These are phyloP conservation scores for Cystobasidium tubakii DNA, from an alignment of 768 basidiomycete species.

Conservation along the genomic window DNA sequence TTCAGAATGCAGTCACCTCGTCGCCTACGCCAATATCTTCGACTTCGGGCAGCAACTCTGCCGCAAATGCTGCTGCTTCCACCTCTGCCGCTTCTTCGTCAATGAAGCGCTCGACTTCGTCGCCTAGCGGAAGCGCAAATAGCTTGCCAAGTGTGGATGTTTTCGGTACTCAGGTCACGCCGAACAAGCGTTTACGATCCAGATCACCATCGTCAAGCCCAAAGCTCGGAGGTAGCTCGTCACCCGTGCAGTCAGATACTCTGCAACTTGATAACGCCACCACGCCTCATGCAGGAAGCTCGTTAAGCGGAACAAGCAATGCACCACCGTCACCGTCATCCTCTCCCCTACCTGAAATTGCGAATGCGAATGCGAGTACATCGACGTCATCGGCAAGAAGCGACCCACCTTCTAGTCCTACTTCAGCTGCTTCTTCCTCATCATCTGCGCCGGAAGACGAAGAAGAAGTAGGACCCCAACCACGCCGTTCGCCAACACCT, in stretches of 20 bases:
- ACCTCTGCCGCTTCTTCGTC: not conserved
- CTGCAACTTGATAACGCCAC: not conserved
- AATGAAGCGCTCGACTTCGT: constrained; percentile 5
- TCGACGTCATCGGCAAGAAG: no score
- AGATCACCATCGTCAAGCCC: not conserved
- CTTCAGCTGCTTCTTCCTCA: not conserved
- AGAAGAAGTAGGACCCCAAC: not conserved
- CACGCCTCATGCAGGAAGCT: not conserved
- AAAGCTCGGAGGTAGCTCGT: not conserved
- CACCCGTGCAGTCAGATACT: not conserved
- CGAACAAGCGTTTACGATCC: not conserved
- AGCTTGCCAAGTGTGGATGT: not conserved
- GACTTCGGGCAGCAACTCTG: not conserved
- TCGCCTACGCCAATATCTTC: not conserved
- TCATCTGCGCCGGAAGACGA: not conserved
- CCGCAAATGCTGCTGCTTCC: not conserved
- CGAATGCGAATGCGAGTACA: not conserved
- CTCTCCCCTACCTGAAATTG: not conserved
- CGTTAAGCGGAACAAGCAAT: not conserved
- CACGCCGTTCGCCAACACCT: not conserved
- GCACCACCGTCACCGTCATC: not conserved
- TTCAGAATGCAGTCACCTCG: not conserved
- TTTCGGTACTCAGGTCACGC: not conserved
- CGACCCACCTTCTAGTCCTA: not conserved
- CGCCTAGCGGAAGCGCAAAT: not conserved